Percentiles rank a stretch among this genome's conserved stretches.
Evolutionary conservation across 1,139 yeast genomes (phyloP).

Genomic region (Debaryomycetaceae sp.): DNA sequence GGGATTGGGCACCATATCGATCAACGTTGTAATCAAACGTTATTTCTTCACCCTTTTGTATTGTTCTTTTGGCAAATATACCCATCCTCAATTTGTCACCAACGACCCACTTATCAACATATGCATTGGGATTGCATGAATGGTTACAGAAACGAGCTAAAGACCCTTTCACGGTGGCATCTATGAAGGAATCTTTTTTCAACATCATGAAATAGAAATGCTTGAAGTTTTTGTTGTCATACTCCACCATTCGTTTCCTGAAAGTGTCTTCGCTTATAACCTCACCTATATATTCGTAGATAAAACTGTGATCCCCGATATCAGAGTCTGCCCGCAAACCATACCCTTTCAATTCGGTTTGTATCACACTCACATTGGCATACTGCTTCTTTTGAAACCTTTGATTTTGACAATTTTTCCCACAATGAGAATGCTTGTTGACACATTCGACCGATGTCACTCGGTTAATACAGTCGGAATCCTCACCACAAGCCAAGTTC

Average conservation of each 20-base stretch:
- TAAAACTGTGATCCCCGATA: constrained; percentile 62
- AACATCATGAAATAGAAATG: constrained; percentile 98
- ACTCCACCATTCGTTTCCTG: constrained; percentile 67
- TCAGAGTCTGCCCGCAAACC: constrained; percentile 72
- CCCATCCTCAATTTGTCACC: constrained; percentile 92
- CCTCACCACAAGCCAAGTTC: constrained; percentile 80
- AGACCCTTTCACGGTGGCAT: constrained; percentile 87
- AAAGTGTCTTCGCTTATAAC: constrained; percentile 78
- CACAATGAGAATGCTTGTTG: constrained; percentile 70
- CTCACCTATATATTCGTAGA: constrained; percentile 93
- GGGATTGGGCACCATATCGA: constrained; percentile 91
- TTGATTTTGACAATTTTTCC: constrained; percentile 78
- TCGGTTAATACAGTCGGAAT: constrained; percentile 86
- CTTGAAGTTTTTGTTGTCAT: constrained; percentile 66
- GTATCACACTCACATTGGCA: constrained; percentile 71
- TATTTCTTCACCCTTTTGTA: constrained; percentile 80
- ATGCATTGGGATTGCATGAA: constrained; percentile 91
- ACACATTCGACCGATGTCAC: constrained; percentile 91
- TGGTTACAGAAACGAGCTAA: constrained; percentile 92
- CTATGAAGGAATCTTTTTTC: constrained; percentile 88
- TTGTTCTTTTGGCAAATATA: constrained; percentile 77
- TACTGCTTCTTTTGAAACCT: constrained; percentile 76
- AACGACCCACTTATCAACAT: constrained; percentile 96
- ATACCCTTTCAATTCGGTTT: constrained; percentile 82
- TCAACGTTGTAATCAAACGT: constrained; percentile 96